Conservation (phyloP, 768 basidiomycete species). For the Boletus tylopilopsis region DNA sequence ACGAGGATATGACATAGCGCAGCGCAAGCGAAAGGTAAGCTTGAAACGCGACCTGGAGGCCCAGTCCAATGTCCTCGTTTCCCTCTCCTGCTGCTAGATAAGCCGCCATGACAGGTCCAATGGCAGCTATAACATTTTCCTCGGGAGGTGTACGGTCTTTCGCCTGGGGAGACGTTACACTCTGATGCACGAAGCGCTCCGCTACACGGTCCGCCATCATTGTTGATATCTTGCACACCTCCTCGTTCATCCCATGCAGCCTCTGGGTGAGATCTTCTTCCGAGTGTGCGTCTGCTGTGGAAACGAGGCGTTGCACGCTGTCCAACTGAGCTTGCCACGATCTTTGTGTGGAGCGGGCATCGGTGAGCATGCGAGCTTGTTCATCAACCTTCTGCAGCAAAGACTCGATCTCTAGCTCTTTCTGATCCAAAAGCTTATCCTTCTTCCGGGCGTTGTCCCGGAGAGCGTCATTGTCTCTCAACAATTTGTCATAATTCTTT, state of each 20-base stretch:
- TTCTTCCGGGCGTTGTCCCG: too few relatives aligned
- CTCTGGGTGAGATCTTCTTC: slow-evolving; percentile 3
- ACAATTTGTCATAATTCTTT: too few relatives aligned
- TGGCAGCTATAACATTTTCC: not conserved
- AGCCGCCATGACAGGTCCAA: not conserved
- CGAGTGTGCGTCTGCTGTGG: slow-evolving; percentile 2
- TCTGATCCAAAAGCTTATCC: not conserved
- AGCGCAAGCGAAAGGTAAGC: not conserved
- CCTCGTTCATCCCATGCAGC: slow-evolving; percentile 1
- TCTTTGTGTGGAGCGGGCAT: not conserved
- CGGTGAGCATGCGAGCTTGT: not conserved
- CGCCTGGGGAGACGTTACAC: not conserved
- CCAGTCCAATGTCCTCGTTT: not conserved
- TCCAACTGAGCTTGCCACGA: not conserved
- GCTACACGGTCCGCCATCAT: not conserved
- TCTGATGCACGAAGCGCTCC: not conserved
- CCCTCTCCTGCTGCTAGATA: not conserved
- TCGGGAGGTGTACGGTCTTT: not conserved
- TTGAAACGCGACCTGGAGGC: slow-evolving; percentile 9
- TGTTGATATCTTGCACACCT: not conserved
- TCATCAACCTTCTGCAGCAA: not conserved
- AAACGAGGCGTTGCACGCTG: not conserved
- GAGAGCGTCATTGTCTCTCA: too few relatives aligned
- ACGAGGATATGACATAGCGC: slow-evolving; percentile 1
- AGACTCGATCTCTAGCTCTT: not conserved